Base-by-base conservation (phyloP, 371 early-diverging fungal genomes). In the Lichtheimia hyalospora region DNA sequence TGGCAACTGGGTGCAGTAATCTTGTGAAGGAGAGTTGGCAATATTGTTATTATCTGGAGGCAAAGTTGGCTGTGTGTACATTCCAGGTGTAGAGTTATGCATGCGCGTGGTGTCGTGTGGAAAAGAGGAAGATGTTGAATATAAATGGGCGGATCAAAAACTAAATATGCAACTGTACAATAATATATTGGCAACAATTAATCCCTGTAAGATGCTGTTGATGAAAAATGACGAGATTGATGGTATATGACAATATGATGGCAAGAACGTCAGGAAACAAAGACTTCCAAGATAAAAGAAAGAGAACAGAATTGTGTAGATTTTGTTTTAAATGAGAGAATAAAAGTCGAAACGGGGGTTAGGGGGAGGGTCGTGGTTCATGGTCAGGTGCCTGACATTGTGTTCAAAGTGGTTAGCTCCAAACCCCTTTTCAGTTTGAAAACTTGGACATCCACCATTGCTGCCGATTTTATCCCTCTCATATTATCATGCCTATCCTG, bases 1-100 rank as follows among this genome's bases (percentile, higher is more conserved):
- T 15, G 66, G 66, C 21, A 66, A 20, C 43, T 66, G 66, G 10
- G 57, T 57, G 57, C 52, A 61, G 16, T 62, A 62, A 24, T 28
- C 25, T 43, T 64, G 65, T 14, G 52, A 60, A 54, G 52, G 21
- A 5, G 56, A 15, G 24, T 25, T 50, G 21, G 18, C 41, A 14
- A 43, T 14, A 16, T 49, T 48, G 40, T 23, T n/a, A 15, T 49
- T 21, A 41, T 15, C 18, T 43, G 20, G 16, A 7, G 57, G 13
- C 6, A 46, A 20, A 7, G 57, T 24, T 16, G 41, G 54, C 16
- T 40, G 54, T 42, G 34, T 34, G 10, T 34, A 34, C 34, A 34
- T 34, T 34, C 34, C 34, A 34, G 34, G 10, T 10, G 34, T 34
- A 34, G 34, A 34, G 34, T 8, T 34, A 34, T 34, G 34, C 34